Evolutionary conservation across 2,329 filamentous ascomycete genomes (phyloP), one percentile per base, ranked within the genome.

Genomic region (Emmonsia crescens): DNA sequence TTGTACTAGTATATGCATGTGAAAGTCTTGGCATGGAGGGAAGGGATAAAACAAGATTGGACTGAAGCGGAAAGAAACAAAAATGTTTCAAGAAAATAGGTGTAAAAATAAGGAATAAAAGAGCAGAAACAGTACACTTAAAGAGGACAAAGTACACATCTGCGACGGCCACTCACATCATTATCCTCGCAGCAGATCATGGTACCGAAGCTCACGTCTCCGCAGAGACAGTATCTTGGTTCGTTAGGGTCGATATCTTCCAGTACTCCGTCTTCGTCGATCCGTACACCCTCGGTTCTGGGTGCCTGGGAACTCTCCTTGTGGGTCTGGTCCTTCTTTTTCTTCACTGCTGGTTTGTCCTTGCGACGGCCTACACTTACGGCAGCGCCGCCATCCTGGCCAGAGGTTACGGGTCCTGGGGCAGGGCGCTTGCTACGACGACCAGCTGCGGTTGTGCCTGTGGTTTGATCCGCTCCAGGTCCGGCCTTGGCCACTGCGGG

Each of bases 101-200:
- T 27, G 51, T 21, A 51, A 42, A 63, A 51, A 12, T 14, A 36
- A 55, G 36, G 29, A 57, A 51, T 16, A 62, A 57, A 57, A 61
- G 60, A 46, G 57, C 24, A 57, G 48, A 63, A 48, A 46, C 61
- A 57, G 70, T 66, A 60, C 56, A 68, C 72, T 64, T 70, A 63
- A 61, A 63, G 52, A n/a, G 51, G 59, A 42, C 58, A 60, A 59
- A 42, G 55, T 48, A 55, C 27, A 48, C 29, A 49, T 33, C 24
- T 44, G 29, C 60, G 19, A 33, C 16, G 33, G 42, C 52, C 36
- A 71, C 74, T 73, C 67, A 82, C 80, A 67, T 84, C 81, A 59
- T 80, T 79, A 66, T 85, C 83, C 67, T 87, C 84, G 68, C 85
- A 87, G 51, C 80, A 82, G 63, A 87, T 84, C 85, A 87, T 87